These are phyloP conservation scores for Camellia granthamiana DNA, from an alignment of 148 eudicot genomes.

Conservation along the genomic window DNA sequence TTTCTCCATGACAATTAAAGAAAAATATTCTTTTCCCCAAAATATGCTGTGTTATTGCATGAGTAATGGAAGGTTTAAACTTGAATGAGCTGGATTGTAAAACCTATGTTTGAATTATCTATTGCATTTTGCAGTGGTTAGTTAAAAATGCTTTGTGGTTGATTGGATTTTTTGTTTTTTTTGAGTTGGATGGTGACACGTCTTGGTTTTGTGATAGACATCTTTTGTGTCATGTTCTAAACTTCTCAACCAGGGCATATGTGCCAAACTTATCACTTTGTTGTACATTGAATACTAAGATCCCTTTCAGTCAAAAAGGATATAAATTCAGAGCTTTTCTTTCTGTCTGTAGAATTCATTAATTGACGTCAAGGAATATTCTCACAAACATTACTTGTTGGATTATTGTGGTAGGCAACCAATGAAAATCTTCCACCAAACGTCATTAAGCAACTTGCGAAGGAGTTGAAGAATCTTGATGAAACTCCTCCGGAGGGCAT, in stretches of 20 bases:
- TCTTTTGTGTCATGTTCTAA: background rate
- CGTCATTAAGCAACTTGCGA: conserved; percentile 88
- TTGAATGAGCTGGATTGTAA: background rate
- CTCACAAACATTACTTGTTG: background rate
- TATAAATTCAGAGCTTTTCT: background rate
- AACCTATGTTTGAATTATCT: background rate
- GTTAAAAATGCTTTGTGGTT: no score
- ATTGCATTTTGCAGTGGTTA: background rate
- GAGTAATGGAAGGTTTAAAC: no score
- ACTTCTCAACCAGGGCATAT: background rate
- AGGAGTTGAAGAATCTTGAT: conserved; percentile 93
- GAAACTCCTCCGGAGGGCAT: conserved; percentile 99
- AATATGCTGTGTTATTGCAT: background rate
- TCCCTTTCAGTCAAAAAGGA: background rate
- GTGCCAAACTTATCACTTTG: background rate
- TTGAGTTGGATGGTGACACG: background rate
- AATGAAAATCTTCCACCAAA: conserved; percentile 99
- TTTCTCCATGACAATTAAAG: background rate
- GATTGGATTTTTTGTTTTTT: background rate
- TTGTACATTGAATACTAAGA: background rate
- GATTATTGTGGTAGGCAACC: conserved; percentile 59
- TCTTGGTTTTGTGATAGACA: background rate
- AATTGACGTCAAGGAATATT: background rate
- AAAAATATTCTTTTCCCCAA: background rate
- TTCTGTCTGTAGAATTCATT: background rate